A percentile compares a stretch with the other conserved stretches of the same genome.
These are phyloP conservation scores for Entomortierella chlamydospora DNA, from an alignment of 192 early-diverging fungal genomes.

Conservation along the genomic window DNA sequence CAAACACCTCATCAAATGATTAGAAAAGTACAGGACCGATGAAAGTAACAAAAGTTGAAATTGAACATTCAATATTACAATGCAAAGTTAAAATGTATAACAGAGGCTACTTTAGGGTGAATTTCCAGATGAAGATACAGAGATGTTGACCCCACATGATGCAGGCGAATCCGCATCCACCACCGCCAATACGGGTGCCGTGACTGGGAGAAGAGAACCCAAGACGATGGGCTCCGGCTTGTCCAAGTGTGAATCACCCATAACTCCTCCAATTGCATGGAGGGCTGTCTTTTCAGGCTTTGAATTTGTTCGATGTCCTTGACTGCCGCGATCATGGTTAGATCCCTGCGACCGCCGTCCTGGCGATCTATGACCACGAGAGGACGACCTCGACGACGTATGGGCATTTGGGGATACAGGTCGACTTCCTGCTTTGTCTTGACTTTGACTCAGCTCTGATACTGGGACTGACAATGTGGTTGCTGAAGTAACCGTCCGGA, in stretches of 20 bases:
- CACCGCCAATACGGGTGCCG: not conserved
- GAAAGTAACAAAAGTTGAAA: too few species aligned
- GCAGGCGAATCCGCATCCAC: not conserved
- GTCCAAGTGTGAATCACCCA: not conserved
- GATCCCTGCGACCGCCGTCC: constrained; percentile 29
- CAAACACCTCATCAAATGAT: too few species aligned
- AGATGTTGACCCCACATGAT: not conserved
- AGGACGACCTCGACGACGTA: not conserved
- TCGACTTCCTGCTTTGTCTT: constrained; percentile 2
- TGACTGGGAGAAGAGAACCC: not conserved
- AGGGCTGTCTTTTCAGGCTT: not conserved
- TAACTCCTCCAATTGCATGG: not conserved
- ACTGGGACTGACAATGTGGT: constrained; percentile 4
- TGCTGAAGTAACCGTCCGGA: constrained; percentile 20
- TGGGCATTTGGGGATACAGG: constrained; percentile 3
- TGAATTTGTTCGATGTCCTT: not conserved
- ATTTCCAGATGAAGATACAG: not conserved
- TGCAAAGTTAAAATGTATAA: too few species aligned
- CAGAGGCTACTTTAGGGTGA: not conserved
- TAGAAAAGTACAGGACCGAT: too few species aligned
- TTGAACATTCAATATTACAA: too few species aligned
- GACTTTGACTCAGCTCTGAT: not conserved
- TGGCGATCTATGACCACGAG: constrained; percentile 30
- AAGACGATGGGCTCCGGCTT: not conserved
- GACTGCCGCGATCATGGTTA: constrained; percentile 10